phyloP scores from a whole-genome alignment of 1,284 basidiomycete genomes.

The Pseudozyma thailandica region DNA sequence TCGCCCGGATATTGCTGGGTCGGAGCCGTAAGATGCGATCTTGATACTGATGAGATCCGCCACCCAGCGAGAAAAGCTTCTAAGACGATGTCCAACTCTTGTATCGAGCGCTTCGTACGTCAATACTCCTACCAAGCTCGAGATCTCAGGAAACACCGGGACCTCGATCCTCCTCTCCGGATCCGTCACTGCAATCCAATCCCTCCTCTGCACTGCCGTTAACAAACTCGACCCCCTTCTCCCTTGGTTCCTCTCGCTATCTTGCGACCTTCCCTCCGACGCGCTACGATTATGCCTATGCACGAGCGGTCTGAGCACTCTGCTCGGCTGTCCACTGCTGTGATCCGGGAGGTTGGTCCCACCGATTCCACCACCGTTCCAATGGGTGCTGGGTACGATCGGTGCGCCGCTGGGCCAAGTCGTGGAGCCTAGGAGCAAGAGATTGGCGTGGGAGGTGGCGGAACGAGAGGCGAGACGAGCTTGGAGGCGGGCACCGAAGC shows the following conservation, averaged over 20 bases:
- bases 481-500: conserved; percentile 27
- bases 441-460: conserved; percentile 1
- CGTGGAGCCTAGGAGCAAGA: conserved; percentile 22
- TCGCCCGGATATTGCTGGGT: background rate
- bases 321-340: background rate
- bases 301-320: conserved; percentile 10
- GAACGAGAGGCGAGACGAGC: conserved; percentile 15
- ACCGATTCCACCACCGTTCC: conserved; percentile 44
- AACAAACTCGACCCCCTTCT: background rate
- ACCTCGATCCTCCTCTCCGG: conserved; percentile 36
- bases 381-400: conserved; percentile 31
- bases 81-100: conserved; percentile 8
- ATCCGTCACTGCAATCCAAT: conserved; percentile 50
- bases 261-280: background rate
- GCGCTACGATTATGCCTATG: conserved; percentile 7
- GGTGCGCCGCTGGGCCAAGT: conserved; percentile 30
- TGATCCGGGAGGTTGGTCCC: conserved; percentile 28
- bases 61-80: conserved; percentile 11
- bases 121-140: conserved; percentile 28
- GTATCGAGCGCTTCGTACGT: conserved; percentile 32
- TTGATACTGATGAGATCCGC: background rate
- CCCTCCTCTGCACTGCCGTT: conserved; percentile 26
- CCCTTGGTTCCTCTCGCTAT: background rate
- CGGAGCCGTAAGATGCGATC: background rate
- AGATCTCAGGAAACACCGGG: conserved; percentile 31